These are phyloP conservation scores for Bryopsis sp. DNA, from an alignment of 139 green algal genomes.

Conservation along the genomic window DNA sequence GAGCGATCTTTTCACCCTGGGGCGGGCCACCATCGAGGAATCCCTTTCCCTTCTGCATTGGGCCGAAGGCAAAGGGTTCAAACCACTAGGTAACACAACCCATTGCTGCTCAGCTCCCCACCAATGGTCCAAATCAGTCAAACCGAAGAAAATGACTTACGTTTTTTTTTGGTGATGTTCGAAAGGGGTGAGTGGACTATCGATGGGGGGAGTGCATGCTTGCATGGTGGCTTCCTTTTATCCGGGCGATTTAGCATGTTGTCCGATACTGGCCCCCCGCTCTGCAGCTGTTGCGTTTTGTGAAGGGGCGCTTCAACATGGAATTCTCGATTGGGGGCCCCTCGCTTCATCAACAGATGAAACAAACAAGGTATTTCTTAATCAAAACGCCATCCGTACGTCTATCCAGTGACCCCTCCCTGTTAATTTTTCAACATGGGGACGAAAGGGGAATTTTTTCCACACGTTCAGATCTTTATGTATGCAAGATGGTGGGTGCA, in stretches of 20 bases:
- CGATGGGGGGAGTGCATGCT: conserved; percentile 84
- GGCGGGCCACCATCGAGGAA: conserved; percentile 77
- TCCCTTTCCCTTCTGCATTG: conserved; percentile 57
- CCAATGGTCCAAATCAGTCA: too few species aligned
- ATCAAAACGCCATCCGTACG: too few species aligned
- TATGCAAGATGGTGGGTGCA: too few species aligned
- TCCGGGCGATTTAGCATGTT: conserved; percentile 44
- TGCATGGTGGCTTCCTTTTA: conserved; percentile 68
- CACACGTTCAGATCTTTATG: too few species aligned
- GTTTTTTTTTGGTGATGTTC: too few species aligned
- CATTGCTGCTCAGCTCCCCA: too few species aligned
- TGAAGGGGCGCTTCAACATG: conserved; percentile 55
- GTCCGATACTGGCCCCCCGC: conserved; percentile 64
- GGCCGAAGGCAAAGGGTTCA: conserved; percentile 35
- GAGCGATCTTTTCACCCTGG: conserved; percentile 71
- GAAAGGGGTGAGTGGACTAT: conserved; percentile 67
- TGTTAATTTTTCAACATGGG: too few species aligned
- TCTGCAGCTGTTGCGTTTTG: conserved; percentile 65
- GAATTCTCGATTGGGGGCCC: conserved; percentile 25
- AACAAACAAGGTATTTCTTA: background rate
- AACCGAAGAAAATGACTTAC: too few species aligned
- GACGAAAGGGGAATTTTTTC: too few species aligned
- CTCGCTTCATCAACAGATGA: conserved; percentile 23
- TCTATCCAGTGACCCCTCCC: too few species aligned
- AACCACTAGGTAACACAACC: conserved; percentile 26